These are phyloP conservation scores for Oldenlandia corymbosa DNA, from an alignment of 257 asterid genomes.

Conservation along the genomic window DNA sequence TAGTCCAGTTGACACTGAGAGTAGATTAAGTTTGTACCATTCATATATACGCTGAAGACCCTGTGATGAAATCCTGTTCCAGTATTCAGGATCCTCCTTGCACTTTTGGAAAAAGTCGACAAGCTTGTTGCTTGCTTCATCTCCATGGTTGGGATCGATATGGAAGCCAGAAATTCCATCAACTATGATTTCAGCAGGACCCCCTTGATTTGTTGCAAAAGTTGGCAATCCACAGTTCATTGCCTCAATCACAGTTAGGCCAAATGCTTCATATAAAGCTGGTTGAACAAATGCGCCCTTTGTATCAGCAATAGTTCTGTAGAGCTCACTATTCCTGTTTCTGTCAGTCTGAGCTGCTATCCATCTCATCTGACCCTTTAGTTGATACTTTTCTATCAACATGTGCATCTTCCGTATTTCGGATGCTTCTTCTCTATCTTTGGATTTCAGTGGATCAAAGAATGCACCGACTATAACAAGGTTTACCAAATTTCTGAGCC, in stretches of 20 bases:
- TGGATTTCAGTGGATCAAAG: slow-evolving; percentile 74
- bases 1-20: not conserved
- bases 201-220: slow-evolving; percentile 86
- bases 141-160: slow-evolving; percentile 70
- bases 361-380: slow-evolving; percentile 85
- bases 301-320: slow-evolving; percentile 74
- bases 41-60: slow-evolving; percentile 75
- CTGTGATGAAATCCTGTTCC: slow-evolving; percentile 62
- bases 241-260: slow-evolving; percentile 82
- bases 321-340: slow-evolving; percentile 64
- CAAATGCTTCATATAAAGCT: slow-evolving; percentile 85
- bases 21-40: slow-evolving; percentile 37
- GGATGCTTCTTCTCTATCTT: slow-evolving; percentile 85
- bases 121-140: slow-evolving; percentile 73
- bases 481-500: slow-evolving; percentile 63
- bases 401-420: slow-evolving; percentile 79
- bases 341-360: slow-evolving; percentile 83
- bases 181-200: slow-evolving; percentile 93
- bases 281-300: slow-evolving; percentile 93
- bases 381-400: slow-evolving; percentile 57
- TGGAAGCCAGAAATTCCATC: slow-evolving; percentile 84
- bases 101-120: slow-evolving; percentile 73
- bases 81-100: slow-evolving; percentile 53
- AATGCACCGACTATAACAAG: slow-evolving; percentile 87
- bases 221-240: slow-evolving; percentile 95